Evolutionary conservation across 805 yeast species (phyloP).

Genomic region (Candida maltosa): DNA sequence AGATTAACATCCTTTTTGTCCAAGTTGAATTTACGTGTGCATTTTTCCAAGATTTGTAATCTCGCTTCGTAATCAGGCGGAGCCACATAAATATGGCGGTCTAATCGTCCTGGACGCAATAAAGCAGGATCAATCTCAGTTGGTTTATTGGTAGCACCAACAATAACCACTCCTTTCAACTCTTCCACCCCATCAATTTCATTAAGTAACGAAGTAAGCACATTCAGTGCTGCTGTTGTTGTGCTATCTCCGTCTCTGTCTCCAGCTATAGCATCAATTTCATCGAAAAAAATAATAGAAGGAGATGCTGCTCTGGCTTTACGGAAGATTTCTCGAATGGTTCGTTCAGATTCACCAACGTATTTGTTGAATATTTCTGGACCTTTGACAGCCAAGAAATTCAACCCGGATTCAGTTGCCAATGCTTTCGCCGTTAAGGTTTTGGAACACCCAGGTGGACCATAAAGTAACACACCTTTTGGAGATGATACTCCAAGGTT

Average conservation of each 20-base stretch:
- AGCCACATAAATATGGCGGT: slow-evolving; percentile 85
- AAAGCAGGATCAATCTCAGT: slow-evolving; percentile 90
- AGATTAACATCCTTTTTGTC: slow-evolving; percentile 44
- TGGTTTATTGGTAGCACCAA: slow-evolving; percentile 96
- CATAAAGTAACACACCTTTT: slow-evolving; percentile 87
- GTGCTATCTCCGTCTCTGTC: slow-evolving; percentile 62
- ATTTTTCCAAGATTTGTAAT: slow-evolving; percentile 68
- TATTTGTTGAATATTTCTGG: slow-evolving; percentile 94
- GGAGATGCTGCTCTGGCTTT: slow-evolving; percentile 96
- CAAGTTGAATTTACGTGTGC: slow-evolving; percentile 62
- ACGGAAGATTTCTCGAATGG: slow-evolving; percentile 89
- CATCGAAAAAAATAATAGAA: slow-evolving; percentile 91
- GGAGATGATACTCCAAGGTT: slow-evolving; percentile 86
- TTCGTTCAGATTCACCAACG: slow-evolving; percentile 92
- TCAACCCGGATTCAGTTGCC: slow-evolving; percentile 93
- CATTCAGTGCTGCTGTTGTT: slow-evolving; percentile 76
- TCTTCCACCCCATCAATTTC: slow-evolving; percentile 98
- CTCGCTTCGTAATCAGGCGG: slow-evolving; percentile 89
- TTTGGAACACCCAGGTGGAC: slow-evolving; percentile 98
- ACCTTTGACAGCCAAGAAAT: slow-evolving; percentile 92
- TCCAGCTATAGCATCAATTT: slow-evolving; percentile 88
- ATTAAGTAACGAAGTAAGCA: slow-evolving; percentile 83
- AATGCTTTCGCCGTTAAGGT: slow-evolving; percentile 92
- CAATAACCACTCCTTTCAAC: slow-evolving; percentile 84
- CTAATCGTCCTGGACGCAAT: slow-evolving; percentile 92